A percentile compares a stretch with the other conserved stretches of the same genome.
phyloP scores from a whole-genome alignment of 805 yeast species.

The Clavispora vitiphila region DNA sequence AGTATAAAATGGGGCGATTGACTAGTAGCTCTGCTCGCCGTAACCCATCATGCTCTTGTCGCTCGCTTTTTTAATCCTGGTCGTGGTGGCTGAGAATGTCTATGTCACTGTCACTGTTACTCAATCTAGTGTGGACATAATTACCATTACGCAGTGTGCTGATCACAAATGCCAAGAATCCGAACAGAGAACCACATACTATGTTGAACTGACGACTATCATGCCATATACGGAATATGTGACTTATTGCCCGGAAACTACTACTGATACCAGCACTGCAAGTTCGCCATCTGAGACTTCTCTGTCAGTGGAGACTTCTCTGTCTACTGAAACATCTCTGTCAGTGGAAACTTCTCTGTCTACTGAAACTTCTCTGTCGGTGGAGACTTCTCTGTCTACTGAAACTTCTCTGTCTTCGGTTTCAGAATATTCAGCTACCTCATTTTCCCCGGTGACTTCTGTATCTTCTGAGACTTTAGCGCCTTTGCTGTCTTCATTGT shows the following conservation, averaged over 20 bases:
- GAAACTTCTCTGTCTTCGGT: background rate
- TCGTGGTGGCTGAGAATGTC: background rate
- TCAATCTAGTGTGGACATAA: background rate
- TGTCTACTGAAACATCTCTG: background rate
- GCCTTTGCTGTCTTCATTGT: background rate
- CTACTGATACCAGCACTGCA: slow-evolving; percentile 1
- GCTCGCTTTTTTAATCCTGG: background rate
- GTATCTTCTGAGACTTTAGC: no score
- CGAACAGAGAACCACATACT: background rate
- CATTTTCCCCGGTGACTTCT: no score
- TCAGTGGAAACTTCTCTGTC: background rate
- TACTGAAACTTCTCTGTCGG: background rate
- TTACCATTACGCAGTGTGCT: background rate
- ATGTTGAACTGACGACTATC: background rate
- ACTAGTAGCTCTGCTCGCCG: background rate
- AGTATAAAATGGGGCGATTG: slow-evolving; percentile 1
- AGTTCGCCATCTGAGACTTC: background rate
- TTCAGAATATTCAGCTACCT: no score
- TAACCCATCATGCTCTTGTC: slow-evolving; percentile 1
- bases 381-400: background rate
- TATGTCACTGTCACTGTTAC: background rate
- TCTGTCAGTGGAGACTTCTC: background rate
- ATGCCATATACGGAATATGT: slow-evolving; percentile 1
- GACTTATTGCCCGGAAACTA: slow-evolving; percentile 4
- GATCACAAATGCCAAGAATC: background rate